A percentile compares a stretch with the other conserved stretches of the same genome.
Evolutionary conservation across 306 rosid species (phyloP).

Genomic region (Prunus mira): DNA sequence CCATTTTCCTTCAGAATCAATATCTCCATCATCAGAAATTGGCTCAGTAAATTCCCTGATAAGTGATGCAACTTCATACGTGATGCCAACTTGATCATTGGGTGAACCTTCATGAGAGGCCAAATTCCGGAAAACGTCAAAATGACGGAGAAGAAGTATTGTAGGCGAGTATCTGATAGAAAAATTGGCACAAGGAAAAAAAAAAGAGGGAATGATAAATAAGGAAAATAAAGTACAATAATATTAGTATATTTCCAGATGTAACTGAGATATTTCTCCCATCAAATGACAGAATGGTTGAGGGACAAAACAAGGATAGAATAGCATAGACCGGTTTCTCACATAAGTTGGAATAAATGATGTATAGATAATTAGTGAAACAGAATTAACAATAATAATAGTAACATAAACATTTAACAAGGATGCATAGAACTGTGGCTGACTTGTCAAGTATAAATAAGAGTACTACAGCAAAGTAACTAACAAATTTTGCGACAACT

Average conservation of each 20-base stretch:
- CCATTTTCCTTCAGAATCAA: constrained; percentile 36
- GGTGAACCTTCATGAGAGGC: constrained; percentile 52
- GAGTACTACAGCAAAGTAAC: background rate
- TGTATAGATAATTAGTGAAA: background rate
- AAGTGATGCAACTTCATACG: constrained; percentile 77
- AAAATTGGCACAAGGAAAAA: constrained; percentile 22
- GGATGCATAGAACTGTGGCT: background rate
- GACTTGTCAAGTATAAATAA: background rate
- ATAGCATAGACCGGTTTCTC: constrained; percentile 1
- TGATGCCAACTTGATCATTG: constrained; percentile 68
- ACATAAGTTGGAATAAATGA: background rate
- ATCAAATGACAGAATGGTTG: constrained; percentile 15
- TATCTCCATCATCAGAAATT: constrained; percentile 49
- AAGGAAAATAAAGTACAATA: background rate
- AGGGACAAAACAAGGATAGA: background rate
- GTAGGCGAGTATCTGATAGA: constrained; percentile 80
- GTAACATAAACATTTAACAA: background rate
- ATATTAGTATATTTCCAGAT: background rate
- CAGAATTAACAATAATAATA: background rate
- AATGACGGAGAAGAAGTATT: constrained; percentile 88
- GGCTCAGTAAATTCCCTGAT: constrained; percentile 80
- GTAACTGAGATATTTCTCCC: constrained; percentile 9
- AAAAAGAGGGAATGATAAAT: constrained; percentile 6
- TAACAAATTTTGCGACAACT: background rate
- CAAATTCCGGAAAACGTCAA: constrained; percentile 76